Evolutionary conservation across 1,284 basidiomycete genomes (phyloP), one percentile per base, ranked within the genome.

Genomic region (Leccinum fallax): DNA sequence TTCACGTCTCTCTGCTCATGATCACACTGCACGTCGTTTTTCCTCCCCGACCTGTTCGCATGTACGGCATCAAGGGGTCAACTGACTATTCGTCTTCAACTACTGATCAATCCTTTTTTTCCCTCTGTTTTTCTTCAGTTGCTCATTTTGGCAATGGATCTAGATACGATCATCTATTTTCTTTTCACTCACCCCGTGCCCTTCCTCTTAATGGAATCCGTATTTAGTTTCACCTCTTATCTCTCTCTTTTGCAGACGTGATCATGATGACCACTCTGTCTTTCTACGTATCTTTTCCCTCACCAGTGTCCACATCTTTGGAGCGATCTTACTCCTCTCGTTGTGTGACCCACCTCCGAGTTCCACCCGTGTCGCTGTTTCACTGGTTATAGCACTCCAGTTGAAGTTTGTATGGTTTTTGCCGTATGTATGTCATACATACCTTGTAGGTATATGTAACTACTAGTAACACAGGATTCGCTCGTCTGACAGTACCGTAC

Each of bases 81-180:
- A 13, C 19, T 21, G 19, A 46, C 43, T 13, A 46, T 46, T 21
- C 43, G 43, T 46, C 19, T 46, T 46, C 11, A 21, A 21, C 43
- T 46, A 13, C 19, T 46, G 43, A 46, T 46, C 43, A 19, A 46
- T 46, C 43, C n/a, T 11, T 46, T 46, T 9, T 10, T 46, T 2
- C 19, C 19, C 43, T 46, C 43, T 46, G 19, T 11, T 46, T 46
- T 46, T 46, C 43, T 46, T 46, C 43, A 46, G 43, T 21, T 46
- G 43, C 36, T 61, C 55, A 28, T 46, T 51, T 28, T 55, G 56
- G 60, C 53, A 61, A 53, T 40, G 71, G 67, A 72, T 71, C 46
- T 72, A 69, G 70, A 69, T 62, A 57, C 61, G 61, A 54, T 49
- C 36, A 32, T 8, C 57, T 46, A 46, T 46, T 21, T 13, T 46